Conservation (phyloP, 2,329 filamentous ascomycete species). For the Hymenoscyphus albidus region DNA sequence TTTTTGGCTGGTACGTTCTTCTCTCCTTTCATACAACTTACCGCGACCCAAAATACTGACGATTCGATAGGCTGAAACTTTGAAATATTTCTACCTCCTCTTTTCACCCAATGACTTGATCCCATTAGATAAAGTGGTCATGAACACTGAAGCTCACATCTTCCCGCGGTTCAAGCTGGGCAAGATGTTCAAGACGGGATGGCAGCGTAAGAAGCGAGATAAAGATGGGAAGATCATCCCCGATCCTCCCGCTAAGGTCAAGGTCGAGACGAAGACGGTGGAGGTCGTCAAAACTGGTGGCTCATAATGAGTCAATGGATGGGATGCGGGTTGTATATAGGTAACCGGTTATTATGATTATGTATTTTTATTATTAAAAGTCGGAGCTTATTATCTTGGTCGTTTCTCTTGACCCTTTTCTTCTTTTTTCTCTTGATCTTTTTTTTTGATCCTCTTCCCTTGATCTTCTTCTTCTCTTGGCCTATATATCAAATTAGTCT, state of each 20-base stretch:
- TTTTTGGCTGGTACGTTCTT: slow-evolving; percentile 80
- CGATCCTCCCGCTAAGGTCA: slow-evolving; percentile 19
- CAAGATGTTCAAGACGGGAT: slow-evolving; percentile 73
- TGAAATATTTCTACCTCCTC: slow-evolving; percentile 96
- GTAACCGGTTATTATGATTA: background rate
- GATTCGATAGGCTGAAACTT: slow-evolving; percentile 72
- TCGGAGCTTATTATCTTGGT: background rate
- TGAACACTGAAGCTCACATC: slow-evolving; percentile 94
- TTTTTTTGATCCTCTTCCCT: background rate
- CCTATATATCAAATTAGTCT: no score
- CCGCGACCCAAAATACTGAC: slow-evolving; percentile 17
- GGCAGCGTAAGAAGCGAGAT: slow-evolving; percentile 65
- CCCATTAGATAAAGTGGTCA: slow-evolving; percentile 79
- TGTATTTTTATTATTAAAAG: slow-evolving; percentile 2
- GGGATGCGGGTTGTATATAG: background rate
- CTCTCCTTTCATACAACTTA: slow-evolving; percentile 8
- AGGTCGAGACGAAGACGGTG: slow-evolving; percentile 3
- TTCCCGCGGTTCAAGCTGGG: slow-evolving; percentile 83
- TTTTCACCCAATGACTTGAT: slow-evolving; percentile 82
- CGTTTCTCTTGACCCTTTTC: background rate
- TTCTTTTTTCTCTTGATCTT: background rate
- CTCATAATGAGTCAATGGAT: background rate
- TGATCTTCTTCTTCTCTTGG: background rate
- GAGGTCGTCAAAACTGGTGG: background rate
- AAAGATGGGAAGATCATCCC: slow-evolving; percentile 33